These are phyloP conservation scores for Mycena olivaceomarginata DNA, from an alignment of 768 basidiomycete species.

Conservation along the genomic window DNA sequence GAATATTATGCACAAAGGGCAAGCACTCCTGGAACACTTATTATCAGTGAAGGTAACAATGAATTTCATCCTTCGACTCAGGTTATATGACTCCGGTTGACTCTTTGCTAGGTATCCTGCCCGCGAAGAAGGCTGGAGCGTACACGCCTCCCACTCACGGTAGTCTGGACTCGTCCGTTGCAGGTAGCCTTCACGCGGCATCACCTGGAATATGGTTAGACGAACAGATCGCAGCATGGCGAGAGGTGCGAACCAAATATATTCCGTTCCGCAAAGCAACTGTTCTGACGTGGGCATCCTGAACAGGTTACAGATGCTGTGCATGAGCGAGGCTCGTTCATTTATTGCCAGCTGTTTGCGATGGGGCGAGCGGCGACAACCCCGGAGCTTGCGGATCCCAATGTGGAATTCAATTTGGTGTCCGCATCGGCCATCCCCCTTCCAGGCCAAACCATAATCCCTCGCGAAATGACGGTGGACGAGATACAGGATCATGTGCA, in stretches of 20 bases:
- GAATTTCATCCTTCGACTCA: not conserved
- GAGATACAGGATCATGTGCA: constrained; percentile 29
- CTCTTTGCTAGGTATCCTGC: not conserved
- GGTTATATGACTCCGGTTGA: no score
- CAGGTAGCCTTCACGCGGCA: not conserved
- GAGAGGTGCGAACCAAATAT: constrained; percentile 6
- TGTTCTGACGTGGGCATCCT: no score
- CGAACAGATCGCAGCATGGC: constrained; percentile 24
- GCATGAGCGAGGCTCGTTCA: constrained; percentile 21
- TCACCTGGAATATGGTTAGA: constrained; percentile 31
- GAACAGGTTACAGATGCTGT: constrained; percentile 27
- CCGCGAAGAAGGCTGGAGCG: not conserved
- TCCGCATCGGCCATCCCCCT: constrained; percentile 34
- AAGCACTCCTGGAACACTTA: constrained; percentile 54
- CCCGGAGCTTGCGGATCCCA: constrained; percentile 18
- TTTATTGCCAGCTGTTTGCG: constrained; percentile 29
- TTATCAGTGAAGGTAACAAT: constrained; percentile 58
- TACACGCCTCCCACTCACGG: not conserved
- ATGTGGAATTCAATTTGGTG: constrained; percentile 22
- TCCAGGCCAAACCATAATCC: constrained; percentile 18
- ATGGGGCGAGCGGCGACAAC: constrained; percentile 29
- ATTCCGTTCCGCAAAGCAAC: not conserved
- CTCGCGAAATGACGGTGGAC: constrained; percentile 18
- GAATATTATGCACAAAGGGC: constrained; percentile 55
- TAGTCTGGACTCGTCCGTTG: no score